A percentile compares a stretch with the other conserved stretches of the same genome.
phyloP scores from a whole-genome alignment of 2,329 filamentous ascomycete genomes.

The Calonectria montana region DNA sequence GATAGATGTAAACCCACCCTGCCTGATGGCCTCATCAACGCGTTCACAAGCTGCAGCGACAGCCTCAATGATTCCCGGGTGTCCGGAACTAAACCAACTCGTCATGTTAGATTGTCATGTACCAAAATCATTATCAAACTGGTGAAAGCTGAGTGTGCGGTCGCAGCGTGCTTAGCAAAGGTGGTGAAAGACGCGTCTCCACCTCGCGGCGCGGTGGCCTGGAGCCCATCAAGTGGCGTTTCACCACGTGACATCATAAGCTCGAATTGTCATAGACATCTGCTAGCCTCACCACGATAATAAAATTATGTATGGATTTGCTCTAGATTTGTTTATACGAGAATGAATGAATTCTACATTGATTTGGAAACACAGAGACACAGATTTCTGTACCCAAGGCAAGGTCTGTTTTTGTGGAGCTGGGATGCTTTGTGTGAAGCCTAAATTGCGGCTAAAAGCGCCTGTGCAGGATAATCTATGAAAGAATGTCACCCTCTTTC shows the following conservation, averaged over 20 bases:
- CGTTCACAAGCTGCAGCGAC: constrained; percentile 53
- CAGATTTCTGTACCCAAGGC: not conserved
- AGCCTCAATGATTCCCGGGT: constrained; percentile 54
- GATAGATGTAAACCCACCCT: constrained; percentile 42
- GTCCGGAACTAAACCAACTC: constrained; percentile 53
- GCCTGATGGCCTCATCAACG: constrained; percentile 51
- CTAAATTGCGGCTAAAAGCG: no score
- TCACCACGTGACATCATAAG: constrained; percentile 6
- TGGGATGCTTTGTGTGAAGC: not conserved
- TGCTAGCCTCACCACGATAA: not conserved
- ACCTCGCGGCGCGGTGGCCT: constrained; percentile 33
- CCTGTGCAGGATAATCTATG: no score
- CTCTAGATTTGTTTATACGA: not conserved
- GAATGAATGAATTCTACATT: not conserved
- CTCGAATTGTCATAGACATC: not conserved
- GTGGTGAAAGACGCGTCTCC: constrained; percentile 34
- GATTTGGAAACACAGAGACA: not conserved
- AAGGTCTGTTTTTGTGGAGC: not conserved
- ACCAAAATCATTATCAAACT: not conserved
- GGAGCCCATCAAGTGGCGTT: not conserved
- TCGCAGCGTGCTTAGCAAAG: constrained; percentile 6
- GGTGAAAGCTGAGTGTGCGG: not conserved
- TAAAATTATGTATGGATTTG: not conserved
- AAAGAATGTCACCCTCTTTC: no score
- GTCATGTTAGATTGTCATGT: constrained; percentile 46